Evolutionary conservation across 2,329 filamentous ascomycete species (phyloP).

Genomic region (Aphanocladium album): DNA sequence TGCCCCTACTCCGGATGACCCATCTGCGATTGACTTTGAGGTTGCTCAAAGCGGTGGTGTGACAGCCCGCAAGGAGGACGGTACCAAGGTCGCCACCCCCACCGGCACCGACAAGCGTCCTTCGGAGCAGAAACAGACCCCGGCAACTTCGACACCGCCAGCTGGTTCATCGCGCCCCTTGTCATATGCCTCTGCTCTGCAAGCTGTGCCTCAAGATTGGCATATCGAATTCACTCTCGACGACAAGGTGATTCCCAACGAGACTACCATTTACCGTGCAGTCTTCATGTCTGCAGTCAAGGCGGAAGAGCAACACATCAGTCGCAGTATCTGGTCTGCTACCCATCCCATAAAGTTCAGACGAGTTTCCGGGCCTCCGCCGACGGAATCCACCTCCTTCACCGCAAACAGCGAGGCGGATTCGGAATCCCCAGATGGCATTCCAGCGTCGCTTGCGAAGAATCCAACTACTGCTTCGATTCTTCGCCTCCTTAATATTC

Average conservation of each 20-base stretch:
- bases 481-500: slow-evolving; percentile 76
- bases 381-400: slow-evolving; percentile 63
- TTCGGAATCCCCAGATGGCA: slow-evolving; percentile 52
- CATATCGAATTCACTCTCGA: slow-evolving; percentile 94
- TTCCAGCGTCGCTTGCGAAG: slow-evolving; percentile 76
- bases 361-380: slow-evolving; percentile 76
- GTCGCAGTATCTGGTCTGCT: slow-evolving; percentile 81
- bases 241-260: slow-evolving; percentile 75
- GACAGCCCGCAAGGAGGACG: slow-evolving; percentile 87
- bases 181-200: slow-evolving; percentile 80
- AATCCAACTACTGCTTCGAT: slow-evolving; percentile 84
- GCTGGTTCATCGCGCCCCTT: slow-evolving; percentile 60
- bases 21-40: slow-evolving; percentile 87
- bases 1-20: slow-evolving; percentile 41
- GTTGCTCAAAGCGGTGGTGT: slow-evolving; percentile 81
- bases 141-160: slow-evolving; percentile 43
- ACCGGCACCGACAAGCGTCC: slow-evolving; percentile 48
- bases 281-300: slow-evolving; percentile 61
- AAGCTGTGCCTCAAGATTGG: slow-evolving; percentile 83
- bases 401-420: slow-evolving; percentile 41
- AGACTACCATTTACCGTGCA: slow-evolving; percentile 93
- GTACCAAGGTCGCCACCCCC: slow-evolving; percentile 79
- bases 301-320: slow-evolving; percentile 55
- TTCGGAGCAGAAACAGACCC: slow-evolving; percentile 34
- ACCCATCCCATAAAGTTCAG: slow-evolving; percentile 91